Evolutionary conservation across 306 rosid species (phyloP), one percentile per base, ranked within the genome.

Genomic region (Lathyrus tuberosus): DNA sequence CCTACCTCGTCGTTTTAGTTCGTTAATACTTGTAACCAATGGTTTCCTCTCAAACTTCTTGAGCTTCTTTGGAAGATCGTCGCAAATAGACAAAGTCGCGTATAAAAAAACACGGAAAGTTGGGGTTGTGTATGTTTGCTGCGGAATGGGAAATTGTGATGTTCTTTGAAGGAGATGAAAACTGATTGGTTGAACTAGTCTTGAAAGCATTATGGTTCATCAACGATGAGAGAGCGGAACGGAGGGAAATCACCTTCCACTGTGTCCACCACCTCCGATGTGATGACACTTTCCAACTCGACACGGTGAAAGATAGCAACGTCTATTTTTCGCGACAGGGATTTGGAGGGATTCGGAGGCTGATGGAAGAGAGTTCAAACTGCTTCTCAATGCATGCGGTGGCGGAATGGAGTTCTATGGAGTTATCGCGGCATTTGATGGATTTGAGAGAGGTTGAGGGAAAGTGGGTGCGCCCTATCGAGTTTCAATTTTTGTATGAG

Each of bases 31-130:
- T 18, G 65, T 84, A 46, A 84, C 79, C 10, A 53, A 42, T 33
- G 89, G 91, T 75, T 88, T 88, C 73, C 95, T 84, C 87, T 86
- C 87, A 10, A 49, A 76, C 49, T 71, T 86, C 57, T 78, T 76
- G 44, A 62, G 83, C 75, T 78, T 88, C 62, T 66, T 72, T 1
- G 85, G 80, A 22, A 82, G 65, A 44, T 67, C 77, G 33, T 64
- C 51, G 68, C 64, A 69, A 60, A 60, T 57, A 1, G 76, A 69
- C 15, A 65, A 44, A 48, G 86, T 67, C n/a, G 87, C 73, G 63
- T 63, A 78, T 73, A 59, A 62, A 48, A 46, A 62, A 48, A 46
- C 53, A 76, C 49, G 38, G 47, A 44, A 56, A 60, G 20, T 68
- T 40, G 49, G 64, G 62, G 35, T 63, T 22, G 57, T 15, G 46